These are phyloP conservation scores for Pythium sp. DNA, from an alignment of 352 stramenopile genomes.

Conservation along the genomic window DNA sequence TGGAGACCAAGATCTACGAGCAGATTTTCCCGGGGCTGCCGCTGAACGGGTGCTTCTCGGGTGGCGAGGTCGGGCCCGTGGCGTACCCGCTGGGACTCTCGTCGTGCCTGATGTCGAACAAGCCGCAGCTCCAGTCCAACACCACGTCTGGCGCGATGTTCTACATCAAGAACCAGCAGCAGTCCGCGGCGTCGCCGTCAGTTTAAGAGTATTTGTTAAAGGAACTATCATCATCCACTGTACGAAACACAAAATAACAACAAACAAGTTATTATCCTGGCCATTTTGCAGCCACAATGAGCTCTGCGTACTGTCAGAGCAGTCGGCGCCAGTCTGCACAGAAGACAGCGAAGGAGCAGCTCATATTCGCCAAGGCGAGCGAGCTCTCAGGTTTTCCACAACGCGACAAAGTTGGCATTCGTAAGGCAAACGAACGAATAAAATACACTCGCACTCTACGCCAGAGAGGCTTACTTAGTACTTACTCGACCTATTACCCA, in stretches of 20 bases:
- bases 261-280: not conserved
- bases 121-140: slow-evolving; percentile 34
- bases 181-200: not conserved
- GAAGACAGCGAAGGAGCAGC: no score
- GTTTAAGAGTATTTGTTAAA: not conserved
- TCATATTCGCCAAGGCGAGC: no score
- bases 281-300: not conserved
- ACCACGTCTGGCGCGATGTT: slow-evolving; percentile 50
- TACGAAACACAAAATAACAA: not conserved
- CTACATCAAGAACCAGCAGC: slow-evolving; percentile 20
- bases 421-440: not conserved
- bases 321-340: no score
- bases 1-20: slow-evolving; percentile 22
- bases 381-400: no score
- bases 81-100: slow-evolving; percentile 24
- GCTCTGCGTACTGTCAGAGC: no score
- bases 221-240: not conserved
- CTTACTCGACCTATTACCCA: not conserved
- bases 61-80: slow-evolving; percentile 34
- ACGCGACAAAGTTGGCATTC: no score
- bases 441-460: not conserved
- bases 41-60: slow-evolving; percentile 34
- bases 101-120: slow-evolving; percentile 2
- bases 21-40: slow-evolving; percentile 25
- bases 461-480: no score